A percentile compares a stretch with the other conserved stretches of the same genome.
Conservation (phyloP, 2,329 filamentous ascomycete species). For the Camptophora hylomeconis region DNA sequence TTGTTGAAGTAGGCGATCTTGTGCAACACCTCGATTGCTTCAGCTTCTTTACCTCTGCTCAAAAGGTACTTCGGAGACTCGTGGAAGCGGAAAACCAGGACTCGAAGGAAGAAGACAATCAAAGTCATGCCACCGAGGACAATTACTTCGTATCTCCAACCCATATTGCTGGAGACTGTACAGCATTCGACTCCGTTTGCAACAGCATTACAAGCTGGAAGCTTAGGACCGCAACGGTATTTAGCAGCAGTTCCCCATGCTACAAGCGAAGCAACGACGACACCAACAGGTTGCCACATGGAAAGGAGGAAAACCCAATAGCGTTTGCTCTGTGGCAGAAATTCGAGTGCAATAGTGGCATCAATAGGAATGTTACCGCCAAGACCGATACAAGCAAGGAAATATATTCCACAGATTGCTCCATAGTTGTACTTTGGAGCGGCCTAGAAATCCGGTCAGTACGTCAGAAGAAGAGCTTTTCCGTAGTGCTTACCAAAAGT, state of each 20-base stretch:
- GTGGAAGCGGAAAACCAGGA: slow-evolving; percentile 67
- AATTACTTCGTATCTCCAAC: slow-evolving; percentile 45
- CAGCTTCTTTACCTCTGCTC: slow-evolving; percentile 59
- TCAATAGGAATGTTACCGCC: slow-evolving; percentile 49
- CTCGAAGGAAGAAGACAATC: slow-evolving; percentile 64
- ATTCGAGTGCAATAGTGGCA: slow-evolving; percentile 63
- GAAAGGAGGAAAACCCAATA: slow-evolving; percentile 66
- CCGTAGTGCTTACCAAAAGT: slow-evolving; percentile 42
- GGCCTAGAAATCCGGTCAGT: slow-evolving; percentile 47
- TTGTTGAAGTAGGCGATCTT: slow-evolving; percentile 62
- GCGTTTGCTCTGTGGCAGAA: slow-evolving; percentile 59
- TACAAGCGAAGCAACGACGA: slow-evolving; percentile 53
- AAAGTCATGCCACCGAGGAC: slow-evolving; percentile 64
- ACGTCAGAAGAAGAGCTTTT: slow-evolving; percentile 44
- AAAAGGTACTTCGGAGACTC: slow-evolving; percentile 80
- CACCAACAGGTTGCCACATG: slow-evolving; percentile 78
- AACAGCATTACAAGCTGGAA: slow-evolving; percentile 9
- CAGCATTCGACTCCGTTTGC: slow-evolving; percentile 8
- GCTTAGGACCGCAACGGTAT: slow-evolving; percentile 32
- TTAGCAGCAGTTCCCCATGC: slow-evolving; percentile 57
- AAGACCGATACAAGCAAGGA: slow-evolving; percentile 43
- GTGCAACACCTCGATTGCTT: slow-evolving; percentile 69
- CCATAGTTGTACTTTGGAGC: slow-evolving; percentile 6
- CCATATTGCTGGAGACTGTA: slow-evolving; percentile 10
- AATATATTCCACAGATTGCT: slow-evolving; percentile 7